Evolutionary conservation across 164 flowering plant species (phyloP).

Genomic region (Litsea cubeba): DNA sequence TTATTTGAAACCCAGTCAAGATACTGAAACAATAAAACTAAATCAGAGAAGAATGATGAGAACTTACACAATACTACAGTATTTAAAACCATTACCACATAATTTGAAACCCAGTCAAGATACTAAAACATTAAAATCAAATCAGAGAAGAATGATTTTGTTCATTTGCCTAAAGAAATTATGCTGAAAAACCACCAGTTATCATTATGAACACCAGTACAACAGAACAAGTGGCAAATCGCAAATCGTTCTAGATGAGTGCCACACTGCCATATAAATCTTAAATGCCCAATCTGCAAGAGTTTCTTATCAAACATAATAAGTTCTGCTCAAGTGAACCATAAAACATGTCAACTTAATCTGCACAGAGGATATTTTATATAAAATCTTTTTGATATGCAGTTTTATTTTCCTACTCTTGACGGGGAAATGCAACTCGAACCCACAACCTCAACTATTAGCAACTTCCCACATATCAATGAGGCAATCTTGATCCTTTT

Average conservation of each 20-base stretch:
- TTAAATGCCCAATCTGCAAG: neutral
- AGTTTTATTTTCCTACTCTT: too few species aligned
- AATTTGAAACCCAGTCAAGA: neutral
- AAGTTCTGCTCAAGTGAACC: too few species aligned
- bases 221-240: neutral
- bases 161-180: neutral
- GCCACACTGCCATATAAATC: neutral
- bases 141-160: neutral
- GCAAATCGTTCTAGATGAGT: neutral
- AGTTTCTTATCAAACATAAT: too few species aligned
- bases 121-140: neutral
- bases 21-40: neutral
- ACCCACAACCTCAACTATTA: too few species aligned
- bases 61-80: neutral
- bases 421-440: too few species aligned
- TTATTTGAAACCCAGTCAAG: neutral
- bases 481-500: too few species aligned
- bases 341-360: too few species aligned
- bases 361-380: too few species aligned
- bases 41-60: neutral
- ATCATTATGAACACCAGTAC: neutral
- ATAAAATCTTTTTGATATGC: too few species aligned
- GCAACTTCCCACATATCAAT: too few species aligned
- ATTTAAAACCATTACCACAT: neutral
- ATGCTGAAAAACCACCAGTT: neutral